These are phyloP conservation scores for Ramularia endophylla DNA, from an alignment of 2,329 filamentous ascomycete genomes.

Conservation along the genomic window DNA sequence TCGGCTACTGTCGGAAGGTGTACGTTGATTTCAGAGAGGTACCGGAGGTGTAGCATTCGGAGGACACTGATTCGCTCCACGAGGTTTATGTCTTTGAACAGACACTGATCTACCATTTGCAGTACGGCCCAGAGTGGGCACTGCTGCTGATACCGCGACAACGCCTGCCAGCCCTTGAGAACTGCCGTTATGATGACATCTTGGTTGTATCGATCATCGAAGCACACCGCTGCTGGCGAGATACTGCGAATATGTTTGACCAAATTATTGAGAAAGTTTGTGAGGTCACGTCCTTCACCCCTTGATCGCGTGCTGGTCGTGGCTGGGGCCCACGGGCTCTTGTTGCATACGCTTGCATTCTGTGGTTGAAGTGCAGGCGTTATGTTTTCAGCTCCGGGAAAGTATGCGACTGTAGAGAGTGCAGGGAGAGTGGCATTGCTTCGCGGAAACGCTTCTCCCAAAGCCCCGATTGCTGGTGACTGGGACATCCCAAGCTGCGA, in stretches of 20 bases:
- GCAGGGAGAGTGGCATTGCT: background rate
- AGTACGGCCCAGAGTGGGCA: slow-evolving; percentile 19
- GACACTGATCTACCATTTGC: slow-evolving; percentile 17
- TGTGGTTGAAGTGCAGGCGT: too few species aligned
- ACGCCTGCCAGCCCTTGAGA: slow-evolving; percentile 18
- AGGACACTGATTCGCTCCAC: slow-evolving; percentile 18
- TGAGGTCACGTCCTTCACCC: slow-evolving; percentile 15
- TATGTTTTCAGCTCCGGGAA: too few species aligned
- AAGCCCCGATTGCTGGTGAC: background rate
- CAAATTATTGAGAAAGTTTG: slow-evolving; percentile 18
- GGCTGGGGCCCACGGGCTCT: background rate
- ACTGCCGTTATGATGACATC: slow-evolving; percentile 17
- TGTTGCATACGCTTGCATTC: too few species aligned
- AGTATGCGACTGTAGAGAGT: background rate
- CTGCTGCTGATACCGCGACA: slow-evolving; percentile 16
- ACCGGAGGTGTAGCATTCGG: slow-evolving; percentile 19
- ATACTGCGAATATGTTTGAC: slow-evolving; percentile 19
- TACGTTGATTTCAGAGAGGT: slow-evolving; percentile 17
- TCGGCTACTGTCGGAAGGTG: slow-evolving; percentile 13
- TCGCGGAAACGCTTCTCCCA: background rate
- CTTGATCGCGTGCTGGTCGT: slow-evolving; percentile 1
- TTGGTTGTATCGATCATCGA: slow-evolving; percentile 19
- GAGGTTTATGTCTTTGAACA: slow-evolving; percentile 20
- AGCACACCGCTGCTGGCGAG: slow-evolving; percentile 14
- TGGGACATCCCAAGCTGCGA: background rate